Percentiles rank a stretch among this genome's conserved stretches.
Conservation (phyloP, 148 eudicot species). For the Heliamphora exappendiculata region DNA sequence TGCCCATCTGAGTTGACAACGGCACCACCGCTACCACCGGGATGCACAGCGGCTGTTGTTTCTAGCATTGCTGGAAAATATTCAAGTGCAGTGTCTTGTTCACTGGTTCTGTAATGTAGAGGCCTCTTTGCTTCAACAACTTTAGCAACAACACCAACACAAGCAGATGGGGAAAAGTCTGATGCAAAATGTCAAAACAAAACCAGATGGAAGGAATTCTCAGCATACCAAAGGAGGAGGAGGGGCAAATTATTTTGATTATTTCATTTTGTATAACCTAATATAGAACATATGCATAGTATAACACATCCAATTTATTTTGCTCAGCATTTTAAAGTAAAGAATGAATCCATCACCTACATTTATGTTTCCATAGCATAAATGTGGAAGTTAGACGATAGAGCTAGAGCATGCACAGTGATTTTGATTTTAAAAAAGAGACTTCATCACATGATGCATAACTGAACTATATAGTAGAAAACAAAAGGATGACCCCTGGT, state of each 20-base stretch:
- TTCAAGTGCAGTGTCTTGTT: constrained; percentile 10
- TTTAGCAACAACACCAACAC: constrained; percentile 78
- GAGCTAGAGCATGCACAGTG: background rate
- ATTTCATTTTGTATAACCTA: background rate
- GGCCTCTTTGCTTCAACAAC: constrained; percentile 54
- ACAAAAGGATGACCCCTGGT: background rate
- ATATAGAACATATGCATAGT: background rate
- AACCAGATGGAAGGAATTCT: constrained; percentile 8
- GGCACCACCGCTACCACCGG: constrained; percentile 98
- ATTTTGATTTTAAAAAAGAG: background rate
- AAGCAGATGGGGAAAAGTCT: constrained; percentile 75
- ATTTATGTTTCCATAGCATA: background rate
- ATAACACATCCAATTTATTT: background rate
- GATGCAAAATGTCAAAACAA: constrained; percentile 16
- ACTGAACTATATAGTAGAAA: background rate
- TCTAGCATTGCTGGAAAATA: constrained; percentile 78
- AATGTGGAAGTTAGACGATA: background rate
- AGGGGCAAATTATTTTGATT: background rate
- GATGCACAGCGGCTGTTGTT: constrained; percentile 98
- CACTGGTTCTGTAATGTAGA: constrained; percentile 15
- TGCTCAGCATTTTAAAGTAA: background rate
- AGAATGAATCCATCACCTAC: background rate
- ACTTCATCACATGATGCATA: background rate
- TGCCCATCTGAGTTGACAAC: constrained; percentile 67
- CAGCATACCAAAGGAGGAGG: background rate